Evolutionary conservation across 129 eudicot species (phyloP).

Genomic region (Scalesia atractyloides): DNA sequence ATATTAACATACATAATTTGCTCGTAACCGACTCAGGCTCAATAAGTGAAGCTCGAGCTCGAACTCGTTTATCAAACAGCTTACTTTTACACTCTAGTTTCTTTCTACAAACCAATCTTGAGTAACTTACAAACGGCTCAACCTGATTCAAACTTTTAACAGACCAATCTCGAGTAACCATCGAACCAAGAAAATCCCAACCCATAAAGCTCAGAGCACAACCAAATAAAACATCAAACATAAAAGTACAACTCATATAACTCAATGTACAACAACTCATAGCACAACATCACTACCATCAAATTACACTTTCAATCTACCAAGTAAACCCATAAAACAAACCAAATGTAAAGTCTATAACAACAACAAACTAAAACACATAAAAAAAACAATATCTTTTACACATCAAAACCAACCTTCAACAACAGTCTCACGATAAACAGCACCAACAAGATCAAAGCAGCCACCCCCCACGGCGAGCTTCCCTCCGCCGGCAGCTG

Average conservation of each 20-base stretch:
- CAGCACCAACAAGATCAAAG: conserved; percentile 67
- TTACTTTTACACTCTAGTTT: too few relatives aligned
- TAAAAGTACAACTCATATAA: conserved; percentile 19
- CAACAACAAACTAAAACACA: neutral
- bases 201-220: neutral
- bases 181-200: neutral
- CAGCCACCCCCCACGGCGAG: conserved; percentile 93
- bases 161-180: too few relatives aligned
- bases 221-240: neutral
- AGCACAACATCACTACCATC: neutral
- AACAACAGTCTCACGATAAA: conserved; percentile 68
- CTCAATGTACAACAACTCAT: conserved; percentile 23
- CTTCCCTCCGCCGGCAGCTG: conserved; percentile 51
- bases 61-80: too few relatives aligned
- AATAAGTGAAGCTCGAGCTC: too few relatives aligned
- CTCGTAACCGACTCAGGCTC: too few relatives aligned
- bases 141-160: too few relatives aligned
- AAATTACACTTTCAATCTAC: neutral
- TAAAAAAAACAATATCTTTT: neutral
- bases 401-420: conserved; percentile 61
- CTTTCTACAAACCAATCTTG: too few relatives aligned
- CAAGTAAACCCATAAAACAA: neutral
- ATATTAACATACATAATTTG: too few relatives aligned
- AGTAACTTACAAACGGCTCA: too few relatives aligned
- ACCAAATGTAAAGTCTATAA: neutral